Evolutionary conservation across 1,284 basidiomycete genomes (phyloP).

Genomic region (Moesziomyces sp.): DNA sequence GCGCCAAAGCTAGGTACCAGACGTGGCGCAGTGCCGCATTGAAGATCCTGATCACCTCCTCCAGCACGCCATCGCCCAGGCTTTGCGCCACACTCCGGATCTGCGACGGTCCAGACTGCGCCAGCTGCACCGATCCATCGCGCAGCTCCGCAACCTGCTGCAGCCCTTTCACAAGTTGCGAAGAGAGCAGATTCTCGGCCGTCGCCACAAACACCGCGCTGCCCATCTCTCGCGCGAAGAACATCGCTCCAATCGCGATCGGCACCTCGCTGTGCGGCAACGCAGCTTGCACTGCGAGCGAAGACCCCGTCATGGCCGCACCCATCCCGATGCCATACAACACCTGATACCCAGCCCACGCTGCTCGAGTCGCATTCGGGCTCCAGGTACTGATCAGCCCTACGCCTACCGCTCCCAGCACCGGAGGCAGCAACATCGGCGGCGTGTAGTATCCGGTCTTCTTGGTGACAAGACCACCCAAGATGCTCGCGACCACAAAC

Average conservation of each 20-base stretch:
- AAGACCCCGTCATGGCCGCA: constrained; percentile 19
- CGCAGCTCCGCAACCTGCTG: constrained; percentile 9
- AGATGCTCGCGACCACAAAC: constrained; percentile 14
- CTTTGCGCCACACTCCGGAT: constrained; percentile 10
- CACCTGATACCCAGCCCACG: constrained; percentile 31
- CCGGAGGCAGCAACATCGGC: constrained; percentile 13
- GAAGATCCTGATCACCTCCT: constrained; percentile 10
- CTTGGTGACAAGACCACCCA: constrained; percentile 9
- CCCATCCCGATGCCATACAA: constrained; percentile 25
- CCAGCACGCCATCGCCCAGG: constrained; percentile 7
- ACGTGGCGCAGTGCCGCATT: constrained; percentile 20
- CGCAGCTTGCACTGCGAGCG: constrained; percentile 26
- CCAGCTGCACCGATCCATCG: constrained; percentile 9
- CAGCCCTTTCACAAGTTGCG: constrained; percentile 12
- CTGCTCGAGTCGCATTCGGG: constrained; percentile 1
- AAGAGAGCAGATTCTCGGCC: constrained; percentile 17
- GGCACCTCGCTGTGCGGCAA: constrained; percentile 14
- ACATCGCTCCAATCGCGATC: constrained; percentile 19
- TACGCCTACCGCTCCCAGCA: constrained; percentile 16
- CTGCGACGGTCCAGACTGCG: constrained; percentile 7
- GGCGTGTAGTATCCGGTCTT: constrained; percentile 24
- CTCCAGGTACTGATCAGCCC: constrained; percentile 22
- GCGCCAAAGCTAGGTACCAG: constrained; percentile 24
- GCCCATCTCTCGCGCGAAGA: constrained; percentile 33
- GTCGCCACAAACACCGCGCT: constrained; percentile 23